phyloP scores from a whole-genome alignment of 1,284 basidiomycete species.

The Apiotrichum siamense region DNA sequence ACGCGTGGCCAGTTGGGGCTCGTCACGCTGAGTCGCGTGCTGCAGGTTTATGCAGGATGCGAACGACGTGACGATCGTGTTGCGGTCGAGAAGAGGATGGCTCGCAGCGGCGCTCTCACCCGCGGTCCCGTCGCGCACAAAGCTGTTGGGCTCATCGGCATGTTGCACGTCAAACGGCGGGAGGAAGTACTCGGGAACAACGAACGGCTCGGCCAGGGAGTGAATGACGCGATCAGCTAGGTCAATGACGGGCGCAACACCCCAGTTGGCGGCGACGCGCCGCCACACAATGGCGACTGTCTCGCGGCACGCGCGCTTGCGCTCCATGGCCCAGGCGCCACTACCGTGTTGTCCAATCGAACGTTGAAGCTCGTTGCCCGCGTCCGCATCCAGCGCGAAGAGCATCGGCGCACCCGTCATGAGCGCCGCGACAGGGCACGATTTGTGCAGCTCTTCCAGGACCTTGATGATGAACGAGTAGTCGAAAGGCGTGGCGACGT shows the following conservation, averaged over 20 bases:
- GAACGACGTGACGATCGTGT: constrained; percentile 56
- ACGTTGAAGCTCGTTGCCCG: constrained; percentile 47
- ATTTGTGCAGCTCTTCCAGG: constrained; percentile 61
- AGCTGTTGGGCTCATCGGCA: constrained; percentile 30
- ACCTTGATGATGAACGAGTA: constrained; percentile 68
- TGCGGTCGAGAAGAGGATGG: constrained; percentile 51
- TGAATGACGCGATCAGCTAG: constrained; percentile 56
- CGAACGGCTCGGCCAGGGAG: constrained; percentile 34
- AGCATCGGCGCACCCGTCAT: constrained; percentile 80
- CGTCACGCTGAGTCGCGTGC: constrained; percentile 59
- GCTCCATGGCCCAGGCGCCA: constrained; percentile 37
- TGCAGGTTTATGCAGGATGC: constrained; percentile 55
- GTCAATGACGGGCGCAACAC: constrained; percentile 54
- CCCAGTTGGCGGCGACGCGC: constrained; percentile 66
- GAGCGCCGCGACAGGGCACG: constrained; percentile 65
- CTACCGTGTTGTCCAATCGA: constrained; percentile 43
- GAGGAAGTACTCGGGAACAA: constrained; percentile 28
- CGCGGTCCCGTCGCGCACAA: constrained; percentile 35
- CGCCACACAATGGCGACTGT: constrained; percentile 62
- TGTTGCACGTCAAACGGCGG: constrained; percentile 17
- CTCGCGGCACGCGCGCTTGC: constrained; percentile 59
- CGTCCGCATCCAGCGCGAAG: constrained; percentile 62
- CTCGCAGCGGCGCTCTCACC: constrained; percentile 31
- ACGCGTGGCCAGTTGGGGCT: constrained; percentile 53
- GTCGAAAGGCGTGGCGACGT: constrained; percentile 60